Percentiles rank a stretch among this genome's conserved stretches.
These are phyloP conservation scores for Aphanomyces astaci DNA, from an alignment of 352 stramenopile genomes.

Conservation along the genomic window DNA sequence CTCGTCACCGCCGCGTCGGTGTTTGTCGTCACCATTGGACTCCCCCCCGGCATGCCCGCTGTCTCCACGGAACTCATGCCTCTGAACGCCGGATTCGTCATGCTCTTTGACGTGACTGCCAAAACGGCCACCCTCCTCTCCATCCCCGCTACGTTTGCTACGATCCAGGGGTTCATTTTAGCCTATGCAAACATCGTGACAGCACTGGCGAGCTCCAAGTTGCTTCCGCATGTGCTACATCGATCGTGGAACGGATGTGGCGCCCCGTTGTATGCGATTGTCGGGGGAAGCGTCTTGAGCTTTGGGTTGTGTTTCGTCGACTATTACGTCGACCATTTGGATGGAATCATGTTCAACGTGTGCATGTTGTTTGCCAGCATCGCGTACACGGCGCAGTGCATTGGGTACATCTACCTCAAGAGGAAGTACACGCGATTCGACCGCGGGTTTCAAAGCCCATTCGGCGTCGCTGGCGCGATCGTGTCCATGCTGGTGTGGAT, in stretches of 20 bases:
- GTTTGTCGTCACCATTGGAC: constrained; percentile 28
- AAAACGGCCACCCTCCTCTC: constrained; percentile 25
- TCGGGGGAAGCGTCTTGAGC: constrained; percentile 14
- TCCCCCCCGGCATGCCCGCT: constrained; percentile 12
- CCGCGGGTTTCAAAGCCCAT: constrained; percentile 21
- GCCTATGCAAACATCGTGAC: constrained; percentile 34
- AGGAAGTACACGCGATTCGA: constrained; percentile 25
- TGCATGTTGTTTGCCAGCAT: constrained; percentile 25
- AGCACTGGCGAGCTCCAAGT: constrained; percentile 31
- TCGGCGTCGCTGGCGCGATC: constrained; percentile 23
- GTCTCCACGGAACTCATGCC: not conserved
- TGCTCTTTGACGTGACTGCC: constrained; percentile 26
- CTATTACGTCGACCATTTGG: constrained; percentile 15
- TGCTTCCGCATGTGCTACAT: constrained; percentile 29
- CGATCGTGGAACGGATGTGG: not conserved
- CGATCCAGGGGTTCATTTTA: constrained; percentile 29
- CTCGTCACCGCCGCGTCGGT: constrained; percentile 24
- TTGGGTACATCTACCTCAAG: constrained; percentile 32
- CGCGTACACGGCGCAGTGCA: constrained; percentile 28
- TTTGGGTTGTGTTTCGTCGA: constrained; percentile 26
- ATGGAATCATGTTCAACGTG: constrained; percentile 21
- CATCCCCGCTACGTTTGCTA: constrained; percentile 31
- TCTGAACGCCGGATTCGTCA: constrained; percentile 24
- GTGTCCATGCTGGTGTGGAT: constrained; percentile 21
- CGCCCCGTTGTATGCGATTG: not conserved